Base-by-base conservation (phyloP, 805 yeast genomes). In the Priceomyces carsonii region DNA sequence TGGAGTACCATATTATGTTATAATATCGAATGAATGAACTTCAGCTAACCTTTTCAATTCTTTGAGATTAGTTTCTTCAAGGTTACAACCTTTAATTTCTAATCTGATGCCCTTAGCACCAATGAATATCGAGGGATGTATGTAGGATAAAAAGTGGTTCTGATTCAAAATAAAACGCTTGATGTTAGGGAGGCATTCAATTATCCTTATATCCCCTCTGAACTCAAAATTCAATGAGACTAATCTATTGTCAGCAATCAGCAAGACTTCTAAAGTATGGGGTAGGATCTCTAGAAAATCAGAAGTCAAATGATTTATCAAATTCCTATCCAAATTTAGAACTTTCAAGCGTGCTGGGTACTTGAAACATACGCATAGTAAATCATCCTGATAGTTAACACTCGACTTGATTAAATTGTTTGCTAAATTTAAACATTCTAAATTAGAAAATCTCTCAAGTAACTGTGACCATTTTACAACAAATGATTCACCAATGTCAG, bases 401-500 rank as follows among this genome's bases (percentile, higher is more conserved):
- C 40, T 42, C 32, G 43, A 44, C 20, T 42, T 39, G 14, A 59
- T 44, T 16, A 52, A 27, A 40, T 63, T 61, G 26, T 60, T 55
- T 3, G 51, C 37, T n/a, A 65, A 44, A 26, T 56, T 44, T 21
- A 66, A 47, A 15, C 15, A 31, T 14, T 33, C 29, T 12, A 61
- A 35, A 26, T 48, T 48, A 8, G 36, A 21, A 31, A 63, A 61
- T 13, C 50, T 43, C 8, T 37, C 30, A 21, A 66, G 54, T 3
- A 65, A 41, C 26, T 45, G 47, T 22, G 55, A 49, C 72, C 72
- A 66, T 33, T 53, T 53, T 3, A 43, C 29, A 3, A 54, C 55
- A 39, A 45, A 64, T 33, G 55, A 48, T 6, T 48, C 45, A 4
- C 72, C 71, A 2, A 66, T 55, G 25, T 64, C 65, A 9, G 67